Evolutionary conservation across 2,329 filamentous ascomycete species (phyloP), one percentile per base, ranked within the genome.

Genomic region (Sclerotinia sclerotiorum): DNA sequence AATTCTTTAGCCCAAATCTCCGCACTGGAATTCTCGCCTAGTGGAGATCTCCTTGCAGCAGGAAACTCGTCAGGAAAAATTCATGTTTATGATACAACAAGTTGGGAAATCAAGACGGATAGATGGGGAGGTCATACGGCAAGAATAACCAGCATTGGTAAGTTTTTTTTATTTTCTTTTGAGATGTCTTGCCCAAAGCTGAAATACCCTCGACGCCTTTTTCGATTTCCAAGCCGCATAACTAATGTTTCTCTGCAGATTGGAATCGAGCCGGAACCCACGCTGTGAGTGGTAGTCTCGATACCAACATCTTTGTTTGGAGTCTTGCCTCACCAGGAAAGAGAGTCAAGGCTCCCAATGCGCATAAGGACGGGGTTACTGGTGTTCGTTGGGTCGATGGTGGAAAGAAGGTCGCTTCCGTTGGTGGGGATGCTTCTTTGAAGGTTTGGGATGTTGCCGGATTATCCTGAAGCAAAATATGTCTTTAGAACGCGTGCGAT

Each of bases 301-400:
- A 99, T 78, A 97, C 94, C 0, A 93, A 97, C 76, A 86, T 99
- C 27, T 94, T 92, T 77, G 88, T 97, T 42, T 99, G 95, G 93
- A 97, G 92, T 78, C 80, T 97, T 52, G 81, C 83, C 55, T 91
- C 92, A 77, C 94, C 94, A 0, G 93, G 92, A 2, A 91, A 91
- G 79, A 86, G 94, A 73, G 86, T 96, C 73, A 94, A 95, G 82
- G 90, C 88, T 19, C 81, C 88, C 29, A 97, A 97, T 77, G 93
- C 94, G 62, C 95, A 99, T 81, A 97, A 97, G 81, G 95, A 98
- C 77, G 95, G 95, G 13, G 93, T 98, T 24, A 93, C 90, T 73
- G 94, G 92, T 21, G 90, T 98, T 21, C 85, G 85, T 17, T 99
- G 94, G 93, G 84, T 92, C 19, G 85, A 84, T 39, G 87, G 85